Evolutionary conservation across 148 eudicot species (phyloP).

Genomic region (Chenopodium berlandieri): DNA sequence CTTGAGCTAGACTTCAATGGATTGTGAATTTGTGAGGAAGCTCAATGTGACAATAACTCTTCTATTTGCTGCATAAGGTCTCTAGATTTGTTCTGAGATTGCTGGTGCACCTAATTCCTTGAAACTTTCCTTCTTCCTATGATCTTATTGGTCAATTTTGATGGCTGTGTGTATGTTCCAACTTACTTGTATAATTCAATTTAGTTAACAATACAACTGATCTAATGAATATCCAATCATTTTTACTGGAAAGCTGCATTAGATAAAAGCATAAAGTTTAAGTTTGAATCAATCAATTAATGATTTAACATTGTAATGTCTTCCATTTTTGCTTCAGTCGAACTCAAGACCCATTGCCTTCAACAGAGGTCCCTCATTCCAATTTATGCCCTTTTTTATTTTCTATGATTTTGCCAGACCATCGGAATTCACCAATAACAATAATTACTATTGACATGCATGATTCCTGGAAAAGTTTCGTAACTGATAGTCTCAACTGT

Average conservation of each 20-base stretch:
- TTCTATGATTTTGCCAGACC: not conserved
- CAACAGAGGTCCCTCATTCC: not conserved
- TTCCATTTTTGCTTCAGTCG: not conserved
- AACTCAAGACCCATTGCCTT: not conserved
- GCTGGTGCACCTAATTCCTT: not conserved
- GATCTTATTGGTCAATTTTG: not conserved
- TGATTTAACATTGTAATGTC: not conserved
- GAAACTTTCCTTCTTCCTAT: not conserved
- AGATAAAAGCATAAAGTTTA: not conserved
- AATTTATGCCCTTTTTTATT: too few species aligned
- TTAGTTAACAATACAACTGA: not conserved
- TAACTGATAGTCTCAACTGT: too few species aligned
- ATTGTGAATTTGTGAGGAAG: not conserved
- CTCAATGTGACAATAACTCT: too few species aligned
- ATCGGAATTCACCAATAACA: not conserved
- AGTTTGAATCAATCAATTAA: too few species aligned
- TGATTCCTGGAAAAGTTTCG: too few species aligned
- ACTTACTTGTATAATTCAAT: not conserved
- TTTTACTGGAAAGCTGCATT: not conserved
- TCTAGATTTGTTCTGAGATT: not conserved
- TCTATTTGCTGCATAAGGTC: not conserved
- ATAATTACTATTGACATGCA: too few species aligned
- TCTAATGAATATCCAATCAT: not conserved
- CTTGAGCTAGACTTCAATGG: not conserved
- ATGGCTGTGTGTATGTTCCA: not conserved